These are phyloP conservation scores for Ustilago nuda DNA, from an alignment of 1,284 basidiomycete species.

Conservation along the genomic window DNA sequence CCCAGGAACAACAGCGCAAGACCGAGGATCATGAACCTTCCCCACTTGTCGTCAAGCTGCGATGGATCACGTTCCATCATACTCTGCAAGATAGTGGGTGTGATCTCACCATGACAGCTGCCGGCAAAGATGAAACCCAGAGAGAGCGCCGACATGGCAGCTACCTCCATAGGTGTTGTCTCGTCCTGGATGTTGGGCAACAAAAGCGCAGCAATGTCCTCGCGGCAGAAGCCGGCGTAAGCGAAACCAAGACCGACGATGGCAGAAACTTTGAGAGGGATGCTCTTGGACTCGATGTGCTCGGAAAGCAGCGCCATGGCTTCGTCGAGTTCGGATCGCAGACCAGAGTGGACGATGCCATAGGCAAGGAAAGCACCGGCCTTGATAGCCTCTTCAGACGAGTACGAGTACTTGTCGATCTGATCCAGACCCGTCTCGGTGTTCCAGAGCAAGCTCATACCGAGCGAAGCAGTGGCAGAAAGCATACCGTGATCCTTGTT, in stretches of 20 bases:
- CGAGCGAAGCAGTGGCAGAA: constrained; percentile 93
- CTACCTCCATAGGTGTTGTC: constrained; percentile 83
- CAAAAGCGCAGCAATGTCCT: constrained; percentile 76
- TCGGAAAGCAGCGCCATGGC: constrained; percentile 91
- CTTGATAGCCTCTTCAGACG: constrained; percentile 95
- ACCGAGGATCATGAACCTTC: constrained; percentile 88
- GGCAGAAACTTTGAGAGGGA: constrained; percentile 85
- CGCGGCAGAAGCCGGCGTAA: constrained; percentile 90
- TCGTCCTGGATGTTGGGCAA: constrained; percentile 67
- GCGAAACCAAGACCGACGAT: constrained; percentile 83
- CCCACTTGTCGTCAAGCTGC: constrained; percentile 78
- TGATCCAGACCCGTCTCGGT: constrained; percentile 92
- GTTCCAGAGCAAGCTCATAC: constrained; percentile 94
- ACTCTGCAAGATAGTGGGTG: constrained; percentile 88
- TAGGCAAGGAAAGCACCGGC: constrained; percentile 94
- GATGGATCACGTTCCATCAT: constrained; percentile 76
- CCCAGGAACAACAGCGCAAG: constrained; percentile 89
- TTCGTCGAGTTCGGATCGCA: constrained; percentile 93
- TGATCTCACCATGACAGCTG: constrained; percentile 92
- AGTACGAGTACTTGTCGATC: constrained; percentile 98
- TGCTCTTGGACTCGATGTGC: constrained; percentile 87
- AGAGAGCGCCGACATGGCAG: constrained; percentile 84
- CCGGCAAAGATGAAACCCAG: constrained; percentile 97
- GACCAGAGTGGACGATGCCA: constrained; percentile 88
- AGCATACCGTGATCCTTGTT: constrained; percentile 99